phyloP scores from a whole-genome alignment of 345 rosid species.

The Gossypium australe region DNA sequence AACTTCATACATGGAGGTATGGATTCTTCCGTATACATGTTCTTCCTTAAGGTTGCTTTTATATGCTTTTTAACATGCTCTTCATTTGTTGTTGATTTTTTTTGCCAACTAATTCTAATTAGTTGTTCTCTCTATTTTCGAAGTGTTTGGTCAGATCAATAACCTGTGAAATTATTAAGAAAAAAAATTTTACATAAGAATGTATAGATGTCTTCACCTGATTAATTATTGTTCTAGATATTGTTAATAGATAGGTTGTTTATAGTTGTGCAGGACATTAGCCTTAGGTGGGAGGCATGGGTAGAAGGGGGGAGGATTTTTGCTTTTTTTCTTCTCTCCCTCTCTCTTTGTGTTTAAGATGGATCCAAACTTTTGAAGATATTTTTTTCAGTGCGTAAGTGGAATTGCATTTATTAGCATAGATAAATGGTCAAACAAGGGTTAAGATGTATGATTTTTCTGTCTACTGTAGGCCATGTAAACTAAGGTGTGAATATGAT shows the following conservation, averaged over 20 bases:
- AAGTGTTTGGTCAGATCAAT: neutral
- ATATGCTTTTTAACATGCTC: neutral
- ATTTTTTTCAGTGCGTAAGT: neutral
- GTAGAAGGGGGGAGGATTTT: neutral
- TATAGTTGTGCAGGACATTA: neutral
- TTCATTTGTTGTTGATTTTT: slow-evolving; percentile 1
- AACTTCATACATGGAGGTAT: slow-evolving; percentile 91
- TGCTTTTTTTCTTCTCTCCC: neutral
- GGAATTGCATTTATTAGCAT: neutral
- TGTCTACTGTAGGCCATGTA: neutral
- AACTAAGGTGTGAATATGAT: neutral
- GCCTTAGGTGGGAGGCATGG: neutral
- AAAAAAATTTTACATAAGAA: neutral
- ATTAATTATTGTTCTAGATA: neutral
- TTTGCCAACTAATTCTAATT: slow-evolving; percentile 6
- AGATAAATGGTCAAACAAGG: neutral
- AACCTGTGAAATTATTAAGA: neutral
- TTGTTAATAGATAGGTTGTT: slow-evolving; percentile 1
- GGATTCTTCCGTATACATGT: slow-evolving; percentile 19
- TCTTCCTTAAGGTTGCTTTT: slow-evolving; percentile 13
- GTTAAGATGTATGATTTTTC: neutral
- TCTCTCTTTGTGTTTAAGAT: neutral
- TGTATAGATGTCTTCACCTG: neutral
- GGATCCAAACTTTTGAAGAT: neutral
- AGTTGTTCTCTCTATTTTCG: neutral